Percentiles rank a stretch among this genome's conserved stretches.
These are phyloP conservation scores for Fomitopsis betulina DNA, from an alignment of 1,284 basidiomycete species.

Conservation along the genomic window DNA sequence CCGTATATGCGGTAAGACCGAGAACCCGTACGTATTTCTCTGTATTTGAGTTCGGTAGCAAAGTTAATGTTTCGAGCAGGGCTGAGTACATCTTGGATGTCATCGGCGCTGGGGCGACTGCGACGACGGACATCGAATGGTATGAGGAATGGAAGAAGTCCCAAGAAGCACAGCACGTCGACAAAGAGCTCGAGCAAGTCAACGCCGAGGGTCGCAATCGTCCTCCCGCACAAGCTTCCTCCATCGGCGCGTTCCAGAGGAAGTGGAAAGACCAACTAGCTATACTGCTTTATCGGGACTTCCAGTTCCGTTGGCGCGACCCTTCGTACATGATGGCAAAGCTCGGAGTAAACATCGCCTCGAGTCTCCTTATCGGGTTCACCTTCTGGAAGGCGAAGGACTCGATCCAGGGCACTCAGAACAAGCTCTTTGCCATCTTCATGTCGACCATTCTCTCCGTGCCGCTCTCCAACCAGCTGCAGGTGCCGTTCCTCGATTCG, in stretches of 20 bases:
- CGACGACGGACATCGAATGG: slow-evolving; percentile 31
- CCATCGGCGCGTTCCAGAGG: slow-evolving; percentile 45
- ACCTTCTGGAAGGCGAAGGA: slow-evolving; percentile 69
- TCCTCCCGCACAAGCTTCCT: slow-evolving; percentile 23
- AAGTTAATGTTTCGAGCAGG: slow-evolving; percentile 26
- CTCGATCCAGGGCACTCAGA: slow-evolving; percentile 71
- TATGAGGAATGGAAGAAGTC: slow-evolving; percentile 29
- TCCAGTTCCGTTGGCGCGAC: slow-evolving; percentile 54
- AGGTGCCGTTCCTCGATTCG: slow-evolving; percentile 48
- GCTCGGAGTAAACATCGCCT: slow-evolving; percentile 50
- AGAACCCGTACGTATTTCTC: slow-evolving; percentile 35
- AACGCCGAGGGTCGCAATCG: slow-evolving; percentile 28
- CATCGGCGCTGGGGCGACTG: slow-evolving; percentile 56
- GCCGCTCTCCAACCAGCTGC: slow-evolving; percentile 49
- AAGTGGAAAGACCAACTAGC: slow-evolving; percentile 40
- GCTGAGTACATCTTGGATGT: slow-evolving; percentile 70
- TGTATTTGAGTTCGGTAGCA: slow-evolving; percentile 24
- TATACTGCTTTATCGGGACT: slow-evolving; percentile 45
- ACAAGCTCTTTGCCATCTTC: slow-evolving; percentile 71
- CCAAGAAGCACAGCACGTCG: slow-evolving; percentile 18
- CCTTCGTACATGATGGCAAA: slow-evolving; percentile 80
- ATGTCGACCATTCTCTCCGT: slow-evolving; percentile 43
- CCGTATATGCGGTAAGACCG: slow-evolving; percentile 30
- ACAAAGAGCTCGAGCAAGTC: slow-evolving; percentile 27
- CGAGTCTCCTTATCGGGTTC: slow-evolving; percentile 63